Evolutionary conservation across 441 rosid species (phyloP), one percentile per base, ranked within the genome.

Genomic region (Euphorbia celastroides): DNA sequence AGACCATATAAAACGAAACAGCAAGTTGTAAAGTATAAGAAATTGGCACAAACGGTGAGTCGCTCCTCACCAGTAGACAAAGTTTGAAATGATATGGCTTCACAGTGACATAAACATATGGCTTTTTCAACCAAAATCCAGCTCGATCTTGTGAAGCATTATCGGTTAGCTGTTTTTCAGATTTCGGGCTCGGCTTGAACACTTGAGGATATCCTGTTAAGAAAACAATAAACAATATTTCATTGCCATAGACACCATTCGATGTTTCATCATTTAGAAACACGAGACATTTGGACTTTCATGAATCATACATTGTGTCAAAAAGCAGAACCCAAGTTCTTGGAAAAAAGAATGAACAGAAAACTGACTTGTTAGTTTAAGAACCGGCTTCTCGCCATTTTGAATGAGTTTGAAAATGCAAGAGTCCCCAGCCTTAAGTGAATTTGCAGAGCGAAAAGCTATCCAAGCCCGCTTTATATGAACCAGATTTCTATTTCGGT

Each of bases 381-480:
- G 7, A 5, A 20, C 16, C 8, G 69, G 74, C 22, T 32, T 57
- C 41, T 23, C 41, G 27, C 65, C 69, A 12, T 64, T 23, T 4
- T 46, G 3, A 42, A 17, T 48, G 51, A 70, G 74, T 62, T 57
- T 57, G 41, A 70, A 34, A 32, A 20, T 13, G 60, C 59, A 34
- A 44, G 65, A 32, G 25, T 64, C 68, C 59, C 64, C 48, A 2
- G 32, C 25, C 10, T 58, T 57, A 7, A 57, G 28, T n/a, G 28
- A 16, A 64, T 65, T 64, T 2, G 36, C 64, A 7, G 5, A 5
- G 26, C 59, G 4, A 34, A 64, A 65, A 17, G 50, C 26, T 5
- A 5, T 6, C 74, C 70, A 71, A 20, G 60, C 31, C 0, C n/a
- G 1, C 8, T 36, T 30, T 7, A 64, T 25, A 50, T 46, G 34